Conservation (phyloP, 495 filamentous ascomycete species). For the Daldinia caldariorum region DNA sequence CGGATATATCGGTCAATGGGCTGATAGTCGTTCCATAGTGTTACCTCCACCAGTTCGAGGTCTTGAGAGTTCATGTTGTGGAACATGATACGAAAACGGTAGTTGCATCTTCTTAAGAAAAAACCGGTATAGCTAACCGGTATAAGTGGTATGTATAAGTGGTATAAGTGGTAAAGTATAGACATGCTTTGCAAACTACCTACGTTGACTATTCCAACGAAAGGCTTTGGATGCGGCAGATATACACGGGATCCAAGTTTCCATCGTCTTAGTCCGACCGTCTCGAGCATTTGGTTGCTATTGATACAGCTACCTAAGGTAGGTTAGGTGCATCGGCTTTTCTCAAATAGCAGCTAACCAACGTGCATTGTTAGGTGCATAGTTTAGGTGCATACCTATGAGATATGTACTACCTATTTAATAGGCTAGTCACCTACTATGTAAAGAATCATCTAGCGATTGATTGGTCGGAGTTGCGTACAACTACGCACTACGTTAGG, state of each 20-base stretch:
- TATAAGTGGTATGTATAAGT: not conserved
- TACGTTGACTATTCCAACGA: not conserved
- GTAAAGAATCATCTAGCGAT: too few species aligned
- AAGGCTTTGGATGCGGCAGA: not conserved
- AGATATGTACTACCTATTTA: not conserved
- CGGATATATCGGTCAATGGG: conserved; percentile 17
- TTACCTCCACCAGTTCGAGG: conserved; percentile 2
- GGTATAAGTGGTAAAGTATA: too few species aligned
- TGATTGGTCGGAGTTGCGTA: conserved; percentile 28
- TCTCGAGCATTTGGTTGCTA: not conserved
- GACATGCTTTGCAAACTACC: not conserved
- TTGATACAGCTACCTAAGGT: too few species aligned
- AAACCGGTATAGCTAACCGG: not conserved
- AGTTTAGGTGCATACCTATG: too few species aligned
- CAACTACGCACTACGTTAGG: too few species aligned
- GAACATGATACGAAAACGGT: conserved; percentile 17
- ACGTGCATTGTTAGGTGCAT: conserved; percentile 6
- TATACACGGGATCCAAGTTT: not conserved
- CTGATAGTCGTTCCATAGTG: conserved; percentile 31
- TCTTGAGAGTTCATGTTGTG: conserved; percentile 28
- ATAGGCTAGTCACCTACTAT: too few species aligned
- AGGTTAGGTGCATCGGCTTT: conserved; percentile 6
- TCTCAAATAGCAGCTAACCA: not conserved
- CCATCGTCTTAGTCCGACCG: not conserved
- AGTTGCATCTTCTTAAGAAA: conserved; percentile 1